A percentile compares a stretch with the other conserved stretches of the same genome.
phyloP scores from a whole-genome alignment of 2,329 filamentous ascomycete genomes.

The Fusarium burgessii region DNA sequence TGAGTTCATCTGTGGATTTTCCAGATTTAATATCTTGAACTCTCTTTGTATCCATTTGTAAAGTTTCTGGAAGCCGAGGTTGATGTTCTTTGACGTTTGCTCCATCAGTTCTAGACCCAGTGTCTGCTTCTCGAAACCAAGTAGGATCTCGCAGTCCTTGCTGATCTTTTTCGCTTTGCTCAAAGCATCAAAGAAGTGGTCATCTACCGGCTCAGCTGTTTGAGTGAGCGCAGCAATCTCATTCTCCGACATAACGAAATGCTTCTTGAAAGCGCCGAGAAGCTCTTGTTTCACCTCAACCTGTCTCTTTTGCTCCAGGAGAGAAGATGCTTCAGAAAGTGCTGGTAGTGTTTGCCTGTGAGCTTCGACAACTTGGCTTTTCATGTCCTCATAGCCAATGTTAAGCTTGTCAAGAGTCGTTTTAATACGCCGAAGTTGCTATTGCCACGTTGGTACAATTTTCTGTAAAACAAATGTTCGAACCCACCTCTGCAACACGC shows the following conservation, averaged over 20 bases:
- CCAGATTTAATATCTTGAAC: conserved; percentile 90
- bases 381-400: conserved; percentile 83
- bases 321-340: conserved; percentile 78
- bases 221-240: conserved; percentile 82
- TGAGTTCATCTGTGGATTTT: conserved; percentile 91
- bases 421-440: conserved; percentile 91
- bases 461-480: neutral
- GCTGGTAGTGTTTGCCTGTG: conserved; percentile 80
- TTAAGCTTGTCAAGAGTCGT: conserved; percentile 83
- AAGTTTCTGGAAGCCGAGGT: conserved; percentile 92
- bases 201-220: conserved; percentile 83
- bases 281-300: conserved; percentile 84
- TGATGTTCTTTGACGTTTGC: conserved; percentile 85
- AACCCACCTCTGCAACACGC: conserved; percentile 82
- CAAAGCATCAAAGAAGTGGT: conserved; percentile 83
- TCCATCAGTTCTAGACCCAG: conserved; percentile 93
- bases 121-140: conserved; percentile 90
- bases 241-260: conserved; percentile 87
- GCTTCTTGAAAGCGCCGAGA: conserved; percentile 79
- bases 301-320: conserved; percentile 79
- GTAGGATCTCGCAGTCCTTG: conserved; percentile 86
- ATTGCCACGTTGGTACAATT: conserved; percentile 47
- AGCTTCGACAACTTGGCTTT: conserved; percentile 78
- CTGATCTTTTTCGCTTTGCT: conserved; percentile 87
- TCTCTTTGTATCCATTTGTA: conserved; percentile 96